A percentile compares a stretch with the other conserved stretches of the same genome.
Evolutionary conservation across 1,139 yeast genomes (phyloP).

Genomic region (Candida sojae): DNA sequence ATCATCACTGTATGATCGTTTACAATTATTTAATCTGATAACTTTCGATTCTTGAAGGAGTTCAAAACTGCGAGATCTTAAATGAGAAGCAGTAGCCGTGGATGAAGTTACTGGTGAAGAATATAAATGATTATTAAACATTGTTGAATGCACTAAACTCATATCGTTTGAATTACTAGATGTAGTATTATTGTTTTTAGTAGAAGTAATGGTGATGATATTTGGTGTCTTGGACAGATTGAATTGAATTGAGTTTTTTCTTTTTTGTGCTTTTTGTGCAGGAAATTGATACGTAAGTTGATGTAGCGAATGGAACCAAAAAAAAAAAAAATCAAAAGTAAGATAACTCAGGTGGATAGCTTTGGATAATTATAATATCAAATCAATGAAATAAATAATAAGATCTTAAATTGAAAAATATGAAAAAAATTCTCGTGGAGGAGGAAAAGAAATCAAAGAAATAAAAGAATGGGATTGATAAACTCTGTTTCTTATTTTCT

Average conservation of each 20-base stretch:
- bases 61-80: conserved; percentile 35
- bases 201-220: not conserved
- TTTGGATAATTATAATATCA: not conserved
- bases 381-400: not conserved
- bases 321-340: not conserved
- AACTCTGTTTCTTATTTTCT: not conserved
- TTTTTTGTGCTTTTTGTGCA: not conserved
- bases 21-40: conserved; percentile 16
- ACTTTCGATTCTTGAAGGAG: conserved; percentile 24
- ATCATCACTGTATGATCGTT: conserved; percentile 28
- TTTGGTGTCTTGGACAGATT: conserved; percentile 5
- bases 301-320: not conserved
- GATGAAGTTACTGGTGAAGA: not conserved
- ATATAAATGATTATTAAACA: conserved; percentile 31
- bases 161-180: conserved; percentile 11
- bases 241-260: not conserved
- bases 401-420: not conserved
- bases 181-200: not conserved
- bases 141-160: conserved; percentile 27
- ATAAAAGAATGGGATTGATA: not conserved
- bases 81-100: conserved; percentile 23
- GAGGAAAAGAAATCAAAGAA: not conserved
- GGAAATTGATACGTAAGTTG: not conserved
- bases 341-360: no score
- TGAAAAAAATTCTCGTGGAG: not conserved